Percentiles rank a stretch among this genome's conserved stretches.
phyloP scores from a whole-genome alignment of 140 eudicot genomes.

The Flaveria floridana region DNA sequence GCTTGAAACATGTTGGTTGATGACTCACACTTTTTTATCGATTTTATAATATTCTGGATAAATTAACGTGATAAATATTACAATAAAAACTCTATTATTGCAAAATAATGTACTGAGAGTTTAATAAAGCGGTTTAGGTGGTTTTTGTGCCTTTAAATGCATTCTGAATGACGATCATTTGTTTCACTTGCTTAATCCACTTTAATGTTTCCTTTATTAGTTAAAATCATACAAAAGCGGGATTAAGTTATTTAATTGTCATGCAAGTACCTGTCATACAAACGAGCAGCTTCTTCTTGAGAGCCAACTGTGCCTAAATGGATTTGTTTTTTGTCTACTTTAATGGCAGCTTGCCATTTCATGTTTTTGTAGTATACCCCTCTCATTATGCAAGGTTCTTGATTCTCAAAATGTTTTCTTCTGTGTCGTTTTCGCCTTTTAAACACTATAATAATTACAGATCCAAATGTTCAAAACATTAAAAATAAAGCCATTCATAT shows the following conservation, averaged over 20 bases:
- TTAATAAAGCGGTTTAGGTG: neutral
- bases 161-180: neutral
- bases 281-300: slow-evolving; percentile 91
- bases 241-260: neutral
- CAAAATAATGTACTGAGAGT: too few relatives aligned
- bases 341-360: slow-evolving; percentile 99
- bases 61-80: too few relatives aligned
- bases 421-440: slow-evolving; percentile 82
- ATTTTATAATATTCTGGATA: too few relatives aligned
- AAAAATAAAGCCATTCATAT: neutral
- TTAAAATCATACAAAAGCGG: neutral
- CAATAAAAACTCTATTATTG: too few relatives aligned
- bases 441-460: slow-evolving; percentile 42
- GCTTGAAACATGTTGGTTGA: too few relatives aligned
- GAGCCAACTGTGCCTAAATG: slow-evolving; percentile 96
- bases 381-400: slow-evolving; percentile 76
- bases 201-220: neutral
- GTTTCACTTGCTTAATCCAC: neutral
- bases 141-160: neutral
- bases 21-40: too few relatives aligned
- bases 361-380: slow-evolving; percentile 92
- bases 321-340: slow-evolving; percentile 95
- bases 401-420: slow-evolving; percentile 70
- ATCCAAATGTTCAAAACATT: slow-evolving; percentile 19
- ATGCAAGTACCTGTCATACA: slow-evolving; percentile 80